Evolutionary conservation across 805 yeast species (phyloP).

Genomic region (Barnettozyma siamensis): DNA sequence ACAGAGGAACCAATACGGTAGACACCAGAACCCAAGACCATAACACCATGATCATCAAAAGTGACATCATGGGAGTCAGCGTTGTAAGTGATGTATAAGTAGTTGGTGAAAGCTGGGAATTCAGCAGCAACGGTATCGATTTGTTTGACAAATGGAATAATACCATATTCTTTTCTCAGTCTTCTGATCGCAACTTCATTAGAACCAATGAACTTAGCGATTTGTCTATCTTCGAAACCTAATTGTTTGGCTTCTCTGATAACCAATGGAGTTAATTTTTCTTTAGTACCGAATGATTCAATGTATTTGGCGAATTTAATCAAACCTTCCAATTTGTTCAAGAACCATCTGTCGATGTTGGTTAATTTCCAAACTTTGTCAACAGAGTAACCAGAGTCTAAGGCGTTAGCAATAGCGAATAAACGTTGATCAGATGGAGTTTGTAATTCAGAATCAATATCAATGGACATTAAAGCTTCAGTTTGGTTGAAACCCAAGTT

Average conservation of each 20-base stretch:
- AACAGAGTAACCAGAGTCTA: constrained; percentile 81
- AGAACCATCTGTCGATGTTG: constrained; percentile 93
- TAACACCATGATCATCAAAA: constrained; percentile 90
- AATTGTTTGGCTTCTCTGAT: constrained; percentile 89
- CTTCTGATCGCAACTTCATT: constrained; percentile 92
- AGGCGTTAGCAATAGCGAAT: constrained; percentile 94
- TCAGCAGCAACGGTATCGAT: constrained; percentile 99
- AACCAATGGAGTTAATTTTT: constrained; percentile 52
- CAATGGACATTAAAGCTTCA: constrained; percentile 82
- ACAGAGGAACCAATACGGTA: constrained; percentile 98
- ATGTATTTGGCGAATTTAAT: constrained; percentile 65
- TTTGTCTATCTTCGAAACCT: constrained; percentile 95
- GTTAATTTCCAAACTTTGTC: constrained; percentile 89
- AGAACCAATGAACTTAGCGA: constrained; percentile 81
- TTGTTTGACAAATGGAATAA: constrained; percentile 90
- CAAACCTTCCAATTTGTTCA: constrained; percentile 74
- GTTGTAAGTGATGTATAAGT: constrained; percentile 89
- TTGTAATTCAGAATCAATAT: constrained; percentile 87
- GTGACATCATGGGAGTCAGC: constrained; percentile 81
- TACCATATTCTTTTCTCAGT: constrained; percentile 78
- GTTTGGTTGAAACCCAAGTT: constrained; percentile 80
- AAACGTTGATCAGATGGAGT: constrained; percentile 97
- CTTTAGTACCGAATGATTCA: constrained; percentile 46
- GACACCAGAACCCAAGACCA: constrained; percentile 97
- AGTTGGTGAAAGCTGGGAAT: constrained; percentile 95